Conservation (phyloP, 176 grass and related monocot species). For the Triticum urartu region DNA sequence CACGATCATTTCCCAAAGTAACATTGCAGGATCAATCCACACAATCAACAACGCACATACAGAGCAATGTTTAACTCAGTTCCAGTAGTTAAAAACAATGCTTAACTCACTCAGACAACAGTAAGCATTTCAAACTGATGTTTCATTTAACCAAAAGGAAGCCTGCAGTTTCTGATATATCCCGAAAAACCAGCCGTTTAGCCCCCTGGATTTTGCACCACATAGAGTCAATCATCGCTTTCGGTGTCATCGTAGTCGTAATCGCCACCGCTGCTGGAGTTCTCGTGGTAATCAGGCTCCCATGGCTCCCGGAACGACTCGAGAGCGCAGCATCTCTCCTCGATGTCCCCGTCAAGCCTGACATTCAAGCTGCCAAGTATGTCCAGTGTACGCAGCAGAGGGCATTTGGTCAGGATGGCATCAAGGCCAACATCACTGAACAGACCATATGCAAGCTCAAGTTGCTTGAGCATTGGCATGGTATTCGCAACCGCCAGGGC, state of each 20-base stretch:
- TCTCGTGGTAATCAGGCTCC: constrained; percentile 30
- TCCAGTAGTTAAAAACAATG: neutral
- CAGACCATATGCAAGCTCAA: constrained; percentile 57
- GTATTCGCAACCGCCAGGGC: constrained; percentile 40
- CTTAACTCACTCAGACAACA: neutral
- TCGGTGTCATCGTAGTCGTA: neutral
- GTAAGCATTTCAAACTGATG: neutral
- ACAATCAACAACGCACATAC: neutral
- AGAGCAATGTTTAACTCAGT: neutral
- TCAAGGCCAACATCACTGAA: constrained; percentile 44
- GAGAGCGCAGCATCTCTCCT: constrained; percentile 35
- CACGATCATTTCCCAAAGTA: neutral
- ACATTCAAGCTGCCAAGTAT: constrained; percentile 59
- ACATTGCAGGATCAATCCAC: neutral
- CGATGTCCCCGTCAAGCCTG: constrained; percentile 31
- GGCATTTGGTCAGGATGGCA: constrained; percentile 47
- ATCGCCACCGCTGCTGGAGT: constrained; percentile 20
- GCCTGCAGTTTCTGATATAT: neutral
- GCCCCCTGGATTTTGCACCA: neutral
- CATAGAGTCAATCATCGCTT: constrained; percentile 19
- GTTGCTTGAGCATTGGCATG: constrained; percentile 44
- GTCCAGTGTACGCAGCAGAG: constrained; percentile 25
- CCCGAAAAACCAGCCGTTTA: neutral
- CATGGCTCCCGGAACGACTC: constrained; percentile 57
- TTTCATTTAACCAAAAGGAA: neutral